phyloP scores from a whole-genome alignment of 2,329 filamentous ascomycete species.

The Botrytis porri region DNA sequence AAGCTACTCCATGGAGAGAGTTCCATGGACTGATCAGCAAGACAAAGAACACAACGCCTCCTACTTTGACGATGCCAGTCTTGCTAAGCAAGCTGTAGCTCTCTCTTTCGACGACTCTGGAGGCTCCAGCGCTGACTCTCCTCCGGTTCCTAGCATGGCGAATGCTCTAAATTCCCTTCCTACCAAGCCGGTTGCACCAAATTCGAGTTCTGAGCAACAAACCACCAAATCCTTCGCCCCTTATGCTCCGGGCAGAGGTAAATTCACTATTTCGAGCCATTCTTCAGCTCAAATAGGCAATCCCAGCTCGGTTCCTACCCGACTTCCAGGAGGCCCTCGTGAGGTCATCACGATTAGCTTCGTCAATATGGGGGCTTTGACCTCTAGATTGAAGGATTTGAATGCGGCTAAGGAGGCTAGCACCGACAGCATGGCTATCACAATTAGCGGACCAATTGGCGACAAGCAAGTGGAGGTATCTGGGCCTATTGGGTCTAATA shows the following conservation, averaged over 20 bases:
- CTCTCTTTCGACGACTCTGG: not conserved
- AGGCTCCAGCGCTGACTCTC: no score
- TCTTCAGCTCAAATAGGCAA: not conserved
- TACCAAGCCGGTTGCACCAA: not conserved
- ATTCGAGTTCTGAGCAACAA: not conserved
- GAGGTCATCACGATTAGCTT: conserved; percentile 1
- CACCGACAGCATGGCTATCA: no score
- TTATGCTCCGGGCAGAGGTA: not conserved
- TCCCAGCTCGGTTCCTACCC: not conserved
- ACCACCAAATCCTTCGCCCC: no score
- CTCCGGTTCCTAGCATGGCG: not conserved
- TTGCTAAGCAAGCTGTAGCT: not conserved
- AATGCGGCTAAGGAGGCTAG: not conserved
- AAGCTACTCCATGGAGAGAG: not conserved
- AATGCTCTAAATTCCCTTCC: not conserved
- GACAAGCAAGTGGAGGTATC: not conserved
- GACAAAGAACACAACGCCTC: not conserved
- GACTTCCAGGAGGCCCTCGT: no score
- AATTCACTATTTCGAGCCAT: not conserved
- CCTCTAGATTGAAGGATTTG: not conserved
- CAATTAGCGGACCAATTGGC: not conserved
- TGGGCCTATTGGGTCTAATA: not conserved
- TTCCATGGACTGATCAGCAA: not conserved
- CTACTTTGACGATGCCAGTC: not conserved
- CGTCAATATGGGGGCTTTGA: not conserved